phyloP scores from a whole-genome alignment of 164 flowering plant genomes.

The Amborella trichopoda region DNA sequence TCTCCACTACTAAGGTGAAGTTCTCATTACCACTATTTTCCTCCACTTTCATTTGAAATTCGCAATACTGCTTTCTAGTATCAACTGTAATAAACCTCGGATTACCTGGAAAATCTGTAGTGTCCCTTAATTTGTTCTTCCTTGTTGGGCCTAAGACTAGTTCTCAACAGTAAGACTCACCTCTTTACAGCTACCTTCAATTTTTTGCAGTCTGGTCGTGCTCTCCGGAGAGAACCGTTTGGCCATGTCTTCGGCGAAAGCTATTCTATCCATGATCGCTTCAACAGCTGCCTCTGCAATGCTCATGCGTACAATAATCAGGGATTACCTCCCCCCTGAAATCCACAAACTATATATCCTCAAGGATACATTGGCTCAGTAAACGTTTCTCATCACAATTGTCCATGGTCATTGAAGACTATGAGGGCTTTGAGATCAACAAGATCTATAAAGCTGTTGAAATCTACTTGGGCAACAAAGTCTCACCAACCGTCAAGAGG shows the following conservation, averaged over 20 bases:
- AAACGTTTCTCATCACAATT: slow-evolving; percentile 23
- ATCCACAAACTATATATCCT: slow-evolving; percentile 17
- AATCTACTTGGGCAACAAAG: slow-evolving; percentile 10
- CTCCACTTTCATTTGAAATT: no score
- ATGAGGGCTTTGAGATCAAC: slow-evolving; percentile 9
- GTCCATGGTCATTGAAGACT: slow-evolving; percentile 18
- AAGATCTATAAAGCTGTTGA: slow-evolving; percentile 15
- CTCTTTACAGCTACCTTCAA: neutral
- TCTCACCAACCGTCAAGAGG: slow-evolving; percentile 1
- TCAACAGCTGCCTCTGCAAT: slow-evolving; percentile 34
- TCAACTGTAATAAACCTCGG: no score
- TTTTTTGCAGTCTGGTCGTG: neutral
- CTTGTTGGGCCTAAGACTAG: no score
- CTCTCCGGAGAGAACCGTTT: no score
- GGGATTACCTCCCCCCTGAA: slow-evolving; percentile 31
- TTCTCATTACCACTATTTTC: no score
- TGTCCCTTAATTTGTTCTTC: no score
- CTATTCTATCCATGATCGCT: slow-evolving; percentile 27
- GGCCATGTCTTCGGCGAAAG: slow-evolving; percentile 16
- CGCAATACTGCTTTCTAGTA: no score
- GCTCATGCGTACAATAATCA: slow-evolving; percentile 23
- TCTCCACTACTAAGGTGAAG: no score
- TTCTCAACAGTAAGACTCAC: no score
- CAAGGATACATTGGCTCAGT: slow-evolving; percentile 14
- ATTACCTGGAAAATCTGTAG: no score